These are phyloP conservation scores for Solanum hybrid DNA, from an alignment of 305 asterid species.

Conservation along the genomic window DNA sequence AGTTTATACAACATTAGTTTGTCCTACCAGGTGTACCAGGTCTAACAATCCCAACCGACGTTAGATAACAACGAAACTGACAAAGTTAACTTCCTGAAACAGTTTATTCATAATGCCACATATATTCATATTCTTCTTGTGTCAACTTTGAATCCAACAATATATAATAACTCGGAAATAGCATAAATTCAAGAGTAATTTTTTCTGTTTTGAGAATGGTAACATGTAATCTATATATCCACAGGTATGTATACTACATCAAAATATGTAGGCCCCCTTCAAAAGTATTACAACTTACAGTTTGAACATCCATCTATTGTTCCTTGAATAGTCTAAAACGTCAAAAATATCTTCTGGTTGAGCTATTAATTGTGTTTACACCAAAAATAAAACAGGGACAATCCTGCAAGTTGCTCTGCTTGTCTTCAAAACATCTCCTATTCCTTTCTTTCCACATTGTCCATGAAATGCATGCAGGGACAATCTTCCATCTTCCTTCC, in stretches of 20 bases:
- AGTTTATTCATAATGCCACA: neutral
- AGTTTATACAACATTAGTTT: neutral
- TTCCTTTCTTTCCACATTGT: neutral
- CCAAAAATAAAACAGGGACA: neutral
- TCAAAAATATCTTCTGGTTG: neutral
- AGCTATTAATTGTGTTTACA: neutral
- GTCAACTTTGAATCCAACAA: neutral
- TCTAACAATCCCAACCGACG: neutral
- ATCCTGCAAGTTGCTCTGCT: neutral
- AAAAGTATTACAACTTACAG: neutral
- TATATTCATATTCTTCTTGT: neutral
- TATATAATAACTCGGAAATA: too few relatives aligned
- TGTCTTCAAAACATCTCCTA: neutral
- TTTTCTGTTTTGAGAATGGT: neutral
- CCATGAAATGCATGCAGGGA: neutral
- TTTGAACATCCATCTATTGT: neutral
- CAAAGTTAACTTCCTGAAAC: neutral
- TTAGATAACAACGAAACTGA: neutral
- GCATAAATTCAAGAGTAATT: neutral
- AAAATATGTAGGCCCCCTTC: neutral
- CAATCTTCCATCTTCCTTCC: neutral
- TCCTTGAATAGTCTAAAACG: neutral
- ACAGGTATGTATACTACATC: neutral
- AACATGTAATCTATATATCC: neutral
- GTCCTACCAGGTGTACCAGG: neutral